Evolutionary conservation across 345 rosid genomes (phyloP), one percentile per base, ranked within the genome.

Genomic region (Hypericum perforatum): DNA sequence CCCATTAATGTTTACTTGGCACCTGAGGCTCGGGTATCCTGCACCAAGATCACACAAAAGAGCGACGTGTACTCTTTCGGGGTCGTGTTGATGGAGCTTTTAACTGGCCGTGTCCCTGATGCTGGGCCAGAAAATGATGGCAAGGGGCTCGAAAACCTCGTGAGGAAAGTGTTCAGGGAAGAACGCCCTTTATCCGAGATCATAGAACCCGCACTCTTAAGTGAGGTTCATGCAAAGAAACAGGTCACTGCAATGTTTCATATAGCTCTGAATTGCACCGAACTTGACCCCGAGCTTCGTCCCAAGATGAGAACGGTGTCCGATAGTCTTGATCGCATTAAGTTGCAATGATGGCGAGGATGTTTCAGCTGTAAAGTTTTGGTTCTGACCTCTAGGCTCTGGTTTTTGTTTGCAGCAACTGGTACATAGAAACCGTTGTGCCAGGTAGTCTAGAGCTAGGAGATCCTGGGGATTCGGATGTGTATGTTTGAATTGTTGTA

Each of bases 11-110:
- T 68, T 59, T 78, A 92, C 78, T 63, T 80, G 63, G 96, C 96
- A 7, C 98, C 98, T 0, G 98, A 88, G 67, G 90, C 87, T 58
- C 85, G 79, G 51, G 81, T 60, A 13, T 62, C 66, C 5, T 77
- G 86, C 56, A 73, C 62, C 72, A 92, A 85, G 75, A 66, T 78
- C 62, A 78, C 78, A 49, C 98, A 88, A 67, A 92, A 82, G 69
- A 78, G 90, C 9, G 94, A 92, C 29, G 98, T 88, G 22, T 92
- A 78, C 72, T 83, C 96, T 0, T 83, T 88, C 0, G 98, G 98
- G 11, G 73, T 92, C 45, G 63, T 85, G n/a, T 63, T 92, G 42
- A 58, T 92, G 94, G 96, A 88, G 77, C 72, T 92, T 29, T 65
- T 92, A 52, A 92, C 96, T 0, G 91, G 96, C 12, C 68, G 66